A percentile compares a stretch with the other conserved stretches of the same genome.
These are phyloP conservation scores for Candida tammaniensis DNA, from an alignment of 805 yeast genomes.

Conservation along the genomic window DNA sequence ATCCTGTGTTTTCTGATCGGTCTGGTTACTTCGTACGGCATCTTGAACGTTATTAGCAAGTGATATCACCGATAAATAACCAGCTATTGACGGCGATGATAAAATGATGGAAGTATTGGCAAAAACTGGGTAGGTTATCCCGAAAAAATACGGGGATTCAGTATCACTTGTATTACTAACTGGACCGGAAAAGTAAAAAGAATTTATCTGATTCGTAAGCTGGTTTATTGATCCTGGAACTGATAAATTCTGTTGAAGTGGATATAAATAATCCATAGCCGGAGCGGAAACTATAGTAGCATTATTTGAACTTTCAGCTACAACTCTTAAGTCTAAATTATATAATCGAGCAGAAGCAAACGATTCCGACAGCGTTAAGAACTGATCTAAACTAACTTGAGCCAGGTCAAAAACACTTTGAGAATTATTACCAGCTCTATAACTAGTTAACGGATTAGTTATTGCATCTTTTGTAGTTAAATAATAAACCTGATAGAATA, in stretches of 20 bases:
- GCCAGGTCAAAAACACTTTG: constrained; percentile 43
- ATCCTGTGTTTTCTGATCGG: constrained; percentile 18
- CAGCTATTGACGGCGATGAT: constrained; percentile 57
- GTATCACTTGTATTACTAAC: constrained; percentile 33
- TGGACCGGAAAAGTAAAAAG: constrained; percentile 62
- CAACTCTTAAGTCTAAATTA: constrained; percentile 52
- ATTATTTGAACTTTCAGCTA: constrained; percentile 37
- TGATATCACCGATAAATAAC: constrained; percentile 63
- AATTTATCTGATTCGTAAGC: constrained; percentile 14
- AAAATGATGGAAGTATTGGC: constrained; percentile 66
- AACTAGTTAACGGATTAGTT: constrained; percentile 56
- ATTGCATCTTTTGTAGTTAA: constrained; percentile 60
- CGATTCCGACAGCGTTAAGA: constrained; percentile 59
- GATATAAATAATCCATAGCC: constrained; percentile 41
- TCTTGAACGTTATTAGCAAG: constrained; percentile 29
- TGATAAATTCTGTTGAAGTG: constrained; percentile 45
- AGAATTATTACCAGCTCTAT: constrained; percentile 72
- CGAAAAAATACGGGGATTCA: constrained; percentile 51
- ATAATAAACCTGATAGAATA: constrained; percentile 68
- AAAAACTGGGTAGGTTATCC: constrained; percentile 74
- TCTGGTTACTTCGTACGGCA: constrained; percentile 26
- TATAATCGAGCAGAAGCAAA: constrained; percentile 67
- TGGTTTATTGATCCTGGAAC: constrained; percentile 48
- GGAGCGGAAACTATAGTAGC: constrained; percentile 23
- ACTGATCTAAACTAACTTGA: constrained; percentile 48